Conservation (phyloP, 495 filamentous ascomycete genomes). For the Penicillium parvum region DNA sequence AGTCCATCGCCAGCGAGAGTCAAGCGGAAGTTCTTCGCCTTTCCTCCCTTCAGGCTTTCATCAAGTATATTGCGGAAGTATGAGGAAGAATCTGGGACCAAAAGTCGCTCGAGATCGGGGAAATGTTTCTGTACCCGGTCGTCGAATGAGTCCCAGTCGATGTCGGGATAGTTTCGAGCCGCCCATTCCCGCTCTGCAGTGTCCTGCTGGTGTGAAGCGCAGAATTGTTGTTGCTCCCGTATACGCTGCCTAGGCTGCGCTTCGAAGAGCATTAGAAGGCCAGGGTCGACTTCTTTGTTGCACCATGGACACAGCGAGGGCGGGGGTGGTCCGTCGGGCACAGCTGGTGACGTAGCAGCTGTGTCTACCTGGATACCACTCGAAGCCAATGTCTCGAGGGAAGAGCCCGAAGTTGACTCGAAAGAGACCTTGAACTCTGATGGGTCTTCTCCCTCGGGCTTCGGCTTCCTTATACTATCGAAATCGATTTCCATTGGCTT, state of each 20-base stretch:
- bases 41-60: constrained; percentile 53
- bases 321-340: constrained; percentile 1
- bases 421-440: too few species aligned
- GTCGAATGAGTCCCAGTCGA: constrained; percentile 71
- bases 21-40: constrained; percentile 56
- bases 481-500: too few species aligned
- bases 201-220: constrained; percentile 59
- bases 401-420: constrained; percentile 22
- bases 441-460: not conserved
- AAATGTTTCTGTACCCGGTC: constrained; percentile 57
- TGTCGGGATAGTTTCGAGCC: constrained; percentile 65
- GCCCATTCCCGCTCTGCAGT: constrained; percentile 59
- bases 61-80: constrained; percentile 60
- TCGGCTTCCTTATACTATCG: not conserved
- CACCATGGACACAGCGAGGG: constrained; percentile 63
- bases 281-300: constrained; percentile 51
- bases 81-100: constrained; percentile 53
- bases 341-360: too few species aligned
- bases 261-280: constrained; percentile 46
- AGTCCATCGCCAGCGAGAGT: constrained; percentile 35
- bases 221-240: constrained; percentile 63
- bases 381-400: constrained; percentile 12
- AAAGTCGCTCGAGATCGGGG: constrained; percentile 49
- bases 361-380: not conserved
- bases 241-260: constrained; percentile 50